These are phyloP conservation scores for Rubroboletus pulcherrimus DNA, from an alignment of 768 basidiomycete species.

Conservation along the genomic window DNA sequence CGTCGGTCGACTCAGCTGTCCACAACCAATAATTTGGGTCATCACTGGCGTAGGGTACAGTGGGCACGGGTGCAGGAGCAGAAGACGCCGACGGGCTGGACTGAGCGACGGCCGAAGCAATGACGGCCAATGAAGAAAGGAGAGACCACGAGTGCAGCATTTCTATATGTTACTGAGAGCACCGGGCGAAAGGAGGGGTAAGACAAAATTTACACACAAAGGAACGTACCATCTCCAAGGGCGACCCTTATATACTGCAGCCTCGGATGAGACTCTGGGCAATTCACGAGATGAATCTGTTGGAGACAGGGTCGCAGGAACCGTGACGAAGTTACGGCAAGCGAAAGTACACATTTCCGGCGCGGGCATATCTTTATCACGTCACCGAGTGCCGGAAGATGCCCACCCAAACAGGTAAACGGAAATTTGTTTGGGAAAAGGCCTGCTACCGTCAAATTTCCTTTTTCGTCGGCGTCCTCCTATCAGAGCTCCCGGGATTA, in stretches of 20 bases:
- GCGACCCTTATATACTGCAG: conserved; percentile 22
- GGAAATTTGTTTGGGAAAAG: background rate
- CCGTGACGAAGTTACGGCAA: conserved; percentile 1
- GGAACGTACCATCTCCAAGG: background rate
- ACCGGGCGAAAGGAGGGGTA: conserved; percentile 5
- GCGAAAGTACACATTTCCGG: background rate
- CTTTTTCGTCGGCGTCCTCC: background rate
- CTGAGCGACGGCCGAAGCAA: conserved; percentile 20
- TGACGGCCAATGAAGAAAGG: conserved; percentile 20
- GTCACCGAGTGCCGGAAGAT: background rate
- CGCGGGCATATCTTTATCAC: background rate
- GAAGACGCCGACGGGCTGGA: conserved; percentile 22
- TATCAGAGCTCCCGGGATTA: too few species aligned
- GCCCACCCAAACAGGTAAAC: background rate
- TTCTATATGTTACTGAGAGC: conserved; percentile 1
- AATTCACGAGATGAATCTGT: background rate
- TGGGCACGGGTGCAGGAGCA: conserved; percentile 35
- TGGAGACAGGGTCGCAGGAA: conserved; percentile 2
- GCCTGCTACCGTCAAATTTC: background rate
- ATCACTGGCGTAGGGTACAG: conserved; percentile 41
- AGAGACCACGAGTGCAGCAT: conserved; percentile 31
- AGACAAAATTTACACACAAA: conserved; percentile 26
- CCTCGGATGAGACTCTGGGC: background rate
- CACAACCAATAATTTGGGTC: conserved; percentile 46
- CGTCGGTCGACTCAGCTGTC: conserved; percentile 27